phyloP scores from a whole-genome alignment of 1,284 basidiomycete genomes.

The Lentinus polychrous region DNA sequence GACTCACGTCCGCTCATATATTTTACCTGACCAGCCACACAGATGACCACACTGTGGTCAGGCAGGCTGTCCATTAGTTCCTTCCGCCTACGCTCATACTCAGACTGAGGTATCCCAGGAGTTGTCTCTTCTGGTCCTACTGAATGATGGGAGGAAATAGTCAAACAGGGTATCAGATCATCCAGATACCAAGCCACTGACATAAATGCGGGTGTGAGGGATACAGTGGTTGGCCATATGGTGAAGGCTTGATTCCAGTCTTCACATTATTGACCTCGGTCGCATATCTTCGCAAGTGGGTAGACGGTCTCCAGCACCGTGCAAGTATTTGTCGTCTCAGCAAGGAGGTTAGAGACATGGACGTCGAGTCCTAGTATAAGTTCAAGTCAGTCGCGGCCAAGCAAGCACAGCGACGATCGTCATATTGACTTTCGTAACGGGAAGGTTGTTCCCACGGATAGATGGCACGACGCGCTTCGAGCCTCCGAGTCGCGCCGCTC shows the following conservation, averaged over 20 bases:
- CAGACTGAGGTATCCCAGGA: slow-evolving; percentile 74
- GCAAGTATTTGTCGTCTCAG: neutral
- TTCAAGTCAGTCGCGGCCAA: neutral
- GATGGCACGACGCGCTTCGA: neutral
- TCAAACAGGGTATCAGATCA: neutral
- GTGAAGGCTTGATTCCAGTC: slow-evolving; percentile 19
- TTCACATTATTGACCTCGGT: neutral
- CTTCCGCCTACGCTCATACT: slow-evolving; percentile 78
- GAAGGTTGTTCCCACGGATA: neutral
- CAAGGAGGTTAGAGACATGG: slow-evolving; percentile 1
- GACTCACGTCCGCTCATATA: slow-evolving; percentile 83
- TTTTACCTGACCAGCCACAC: slow-evolving; percentile 76
- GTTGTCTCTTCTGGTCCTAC: slow-evolving; percentile 60
- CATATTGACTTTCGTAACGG: neutral
- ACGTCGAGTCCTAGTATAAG: no score
- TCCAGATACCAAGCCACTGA: slow-evolving; percentile 9
- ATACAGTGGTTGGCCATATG: slow-evolving; percentile 24
- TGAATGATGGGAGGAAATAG: slow-evolving; percentile 6
- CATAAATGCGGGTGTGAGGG: slow-evolving; percentile 25
- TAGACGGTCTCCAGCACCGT: neutral
- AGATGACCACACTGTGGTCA: slow-evolving; percentile 73
- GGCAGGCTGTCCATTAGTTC: slow-evolving; percentile 76
- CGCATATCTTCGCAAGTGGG: neutral
- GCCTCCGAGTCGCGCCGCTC: neutral
- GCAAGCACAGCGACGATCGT: no score